Base-by-base conservation (phyloP, 352 stramenopile species). In the Aphanomyces invadans region DNA sequence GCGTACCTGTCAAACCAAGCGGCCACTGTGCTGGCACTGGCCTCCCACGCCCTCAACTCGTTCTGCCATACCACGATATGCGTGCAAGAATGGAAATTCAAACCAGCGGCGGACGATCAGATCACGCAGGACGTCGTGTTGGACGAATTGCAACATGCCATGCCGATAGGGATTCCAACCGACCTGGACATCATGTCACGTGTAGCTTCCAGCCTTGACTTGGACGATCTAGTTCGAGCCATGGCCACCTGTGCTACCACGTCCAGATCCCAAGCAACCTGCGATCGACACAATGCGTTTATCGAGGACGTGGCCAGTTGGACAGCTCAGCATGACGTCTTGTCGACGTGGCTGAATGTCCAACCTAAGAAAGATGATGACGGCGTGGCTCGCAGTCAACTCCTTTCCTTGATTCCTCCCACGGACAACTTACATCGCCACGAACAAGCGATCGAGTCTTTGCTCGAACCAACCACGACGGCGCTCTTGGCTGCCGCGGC, bases 51-150 rank as follows among this genome's bases (percentile, higher is more conserved):
- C 11, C 29, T 57, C 12, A n/a, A 38, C 4, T 7, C 49, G 7
- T 33, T 32, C 36, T 5, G 7, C 7, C 19, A 53, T 15, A 55
- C 48, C 33, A 21, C 55, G 11, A 63, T 3, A 63, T 63, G 36
- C 28, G 55, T 52, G 12, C 26, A n/a, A n/a, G 55, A 56, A 5
- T 63, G 55, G 55, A 63, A 56, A 32, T 63, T 63, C 25, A 56
- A 63, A n/a, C 21, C 28, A n/a, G n/a, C n/a, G n/a, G n/a, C n/a
- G n/a, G n/a, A n/a, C n/a, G n/a, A n/a, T n/a, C n/a, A n/a, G 10
- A 56, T 63, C 25, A 54, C 42, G 12, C 19, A 56, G 7, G n/a
- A 56, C 17, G 7, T 17, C 4, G 19, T 65, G 11, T 15, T n/a
- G 15, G 15, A 15, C 26, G 59, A 65, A 36, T 57, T 33, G 21